Percentiles rank a stretch among this genome's conserved stretches.
phyloP scores from a whole-genome alignment of 2,329 filamentous ascomycete species.

The Diaporthe ilicicola region DNA sequence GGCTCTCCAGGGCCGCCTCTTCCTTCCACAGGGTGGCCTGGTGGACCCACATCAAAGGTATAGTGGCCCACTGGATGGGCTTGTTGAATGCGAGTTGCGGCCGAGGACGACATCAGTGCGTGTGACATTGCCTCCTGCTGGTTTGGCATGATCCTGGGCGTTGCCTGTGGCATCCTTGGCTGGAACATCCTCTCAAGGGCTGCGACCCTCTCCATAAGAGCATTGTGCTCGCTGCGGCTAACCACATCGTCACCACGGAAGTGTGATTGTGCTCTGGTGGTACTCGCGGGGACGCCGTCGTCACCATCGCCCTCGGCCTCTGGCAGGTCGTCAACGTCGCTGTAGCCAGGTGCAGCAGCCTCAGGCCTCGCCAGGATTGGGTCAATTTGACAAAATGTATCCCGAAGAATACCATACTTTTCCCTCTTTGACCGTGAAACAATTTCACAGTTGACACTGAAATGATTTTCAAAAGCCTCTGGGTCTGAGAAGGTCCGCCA shows the following conservation, averaged over 20 bases:
- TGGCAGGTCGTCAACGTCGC: not conserved
- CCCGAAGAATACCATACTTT: constrained; percentile 28
- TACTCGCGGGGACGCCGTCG: not conserved
- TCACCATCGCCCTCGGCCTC: constrained; percentile 22
- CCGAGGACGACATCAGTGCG: constrained; percentile 25
- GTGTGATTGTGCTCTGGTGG: constrained; percentile 1
- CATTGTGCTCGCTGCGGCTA: constrained; percentile 24
- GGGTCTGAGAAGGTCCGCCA: constrained; percentile 41
- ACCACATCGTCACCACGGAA: not conserved
- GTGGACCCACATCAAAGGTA: constrained; percentile 9
- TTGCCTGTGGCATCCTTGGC: not conserved
- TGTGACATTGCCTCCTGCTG: constrained; percentile 16
- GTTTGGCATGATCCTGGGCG: constrained; percentile 24
- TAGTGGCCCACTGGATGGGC: constrained; percentile 26
- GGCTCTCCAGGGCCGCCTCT: not conserved
- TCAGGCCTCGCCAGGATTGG: not conserved
- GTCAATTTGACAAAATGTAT: constrained; percentile 25
- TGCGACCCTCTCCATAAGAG: constrained; percentile 26
- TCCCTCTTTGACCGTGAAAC: constrained; percentile 32
- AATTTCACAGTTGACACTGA: constrained; percentile 31
- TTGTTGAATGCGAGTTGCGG: not conserved
- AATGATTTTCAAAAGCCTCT: constrained; percentile 39
- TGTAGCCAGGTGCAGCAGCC: not conserved
- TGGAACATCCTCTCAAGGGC: constrained; percentile 27
- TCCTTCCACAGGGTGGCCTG: not conserved